Base-by-base conservation (phyloP, 495 filamentous ascomycete genomes). In the Polyplosphaeria fusca region DNA sequence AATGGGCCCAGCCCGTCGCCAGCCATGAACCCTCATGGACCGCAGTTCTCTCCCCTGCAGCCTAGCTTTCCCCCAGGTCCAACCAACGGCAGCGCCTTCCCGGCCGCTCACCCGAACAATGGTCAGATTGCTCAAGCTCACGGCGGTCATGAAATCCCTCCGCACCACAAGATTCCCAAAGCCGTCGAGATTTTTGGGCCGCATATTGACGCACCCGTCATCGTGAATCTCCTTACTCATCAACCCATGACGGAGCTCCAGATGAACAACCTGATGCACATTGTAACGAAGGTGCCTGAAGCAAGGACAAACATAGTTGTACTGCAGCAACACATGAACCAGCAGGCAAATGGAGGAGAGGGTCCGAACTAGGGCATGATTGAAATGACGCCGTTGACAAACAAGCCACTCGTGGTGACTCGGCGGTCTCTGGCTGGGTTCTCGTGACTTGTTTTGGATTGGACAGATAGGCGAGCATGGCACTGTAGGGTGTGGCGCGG, bases 261-360 rank as follows among this genome's bases (percentile, higher is more conserved):
- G 47, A 38, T 73, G 63, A 12, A 25, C 39, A 66, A 69, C 48
- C 49, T 73, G 53, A 43, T 54, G 27, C 47, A 56, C 19, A 66
- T 73, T 30, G 16, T 73, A 32, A 64, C 67, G 38, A 51, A 60
- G 47, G 60, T 61, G 35, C 64, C 65, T 0, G 47, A 32, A 19
- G 56, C 68, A 40, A 27, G 65, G 43, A 58, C 43, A 26, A 59
- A 70, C 52, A 56, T 71, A 24, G 39, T 19, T 9, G 55, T 61
- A 12, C 60, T 73, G n/a, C 5, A 7, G 12, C 14, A 59, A 27
- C 50, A 60, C 25, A 23, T 64, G 38, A n/a, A n/a, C n/a, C n/a
- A n/a, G n/a, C n/a, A n/a, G n/a, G n/a, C n/a, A n/a, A n/a, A n/a
- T n/a, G n/a, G n/a, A n/a, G n/a, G n/a, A n/a, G n/a, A n/a, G n/a